Evolutionary conservation across 2,329 filamentous ascomycete species (phyloP).

Genomic region (Xylariaceae sp.): DNA sequence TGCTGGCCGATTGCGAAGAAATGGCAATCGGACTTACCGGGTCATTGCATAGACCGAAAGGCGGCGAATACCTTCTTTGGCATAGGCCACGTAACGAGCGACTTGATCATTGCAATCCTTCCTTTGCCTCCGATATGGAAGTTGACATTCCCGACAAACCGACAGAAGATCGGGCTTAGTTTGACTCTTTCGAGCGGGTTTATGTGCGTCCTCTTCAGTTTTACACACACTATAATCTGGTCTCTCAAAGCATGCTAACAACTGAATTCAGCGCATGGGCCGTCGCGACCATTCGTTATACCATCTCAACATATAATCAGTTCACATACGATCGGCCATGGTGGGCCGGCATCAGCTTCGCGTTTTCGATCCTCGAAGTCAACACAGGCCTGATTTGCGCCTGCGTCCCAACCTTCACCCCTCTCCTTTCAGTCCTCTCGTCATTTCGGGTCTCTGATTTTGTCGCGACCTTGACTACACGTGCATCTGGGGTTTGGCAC

Average conservation of each 20-base stretch:
- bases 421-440: constrained; percentile 32
- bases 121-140: constrained; percentile 40
- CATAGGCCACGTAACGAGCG: constrained; percentile 41
- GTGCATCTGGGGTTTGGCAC: constrained; percentile 28
- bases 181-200: constrained; percentile 39
- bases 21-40: constrained; percentile 34
- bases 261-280: constrained; percentile 36
- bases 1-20: constrained; percentile 40
- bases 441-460: constrained; percentile 24
- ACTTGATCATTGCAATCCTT: constrained; percentile 41
- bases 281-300: constrained; percentile 39
- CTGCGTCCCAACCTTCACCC: constrained; percentile 39
- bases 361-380: constrained; percentile 41
- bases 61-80: constrained; percentile 41
- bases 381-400: constrained; percentile 42
- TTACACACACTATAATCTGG: neutral
- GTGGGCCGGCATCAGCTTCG: constrained; percentile 42
- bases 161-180: constrained; percentile 41
- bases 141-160: constrained; percentile 36
- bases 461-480: constrained; percentile 25
- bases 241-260: constrained; percentile 20
- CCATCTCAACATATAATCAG: constrained; percentile 41
- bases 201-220: constrained; percentile 32
- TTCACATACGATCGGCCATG: constrained; percentile 40
- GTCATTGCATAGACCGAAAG: constrained; percentile 38